Evolutionary conservation across 2,329 filamentous ascomycete species (phyloP).

Genomic region (Monilinia fructigena): DNA sequence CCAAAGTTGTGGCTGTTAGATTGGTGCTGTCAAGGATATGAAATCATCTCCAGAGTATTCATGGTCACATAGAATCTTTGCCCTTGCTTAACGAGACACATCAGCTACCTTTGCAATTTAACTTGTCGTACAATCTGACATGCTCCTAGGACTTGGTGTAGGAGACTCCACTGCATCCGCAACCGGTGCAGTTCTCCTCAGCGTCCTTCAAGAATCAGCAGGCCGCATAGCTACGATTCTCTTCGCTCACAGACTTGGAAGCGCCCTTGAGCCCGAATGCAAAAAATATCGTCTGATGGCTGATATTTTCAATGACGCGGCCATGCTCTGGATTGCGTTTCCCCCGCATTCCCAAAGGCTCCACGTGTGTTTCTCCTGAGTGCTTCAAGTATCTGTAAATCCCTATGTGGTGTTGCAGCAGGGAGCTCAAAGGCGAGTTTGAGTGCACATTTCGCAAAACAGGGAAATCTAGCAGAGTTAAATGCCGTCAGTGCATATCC

Average conservation of each 20-base stretch:
- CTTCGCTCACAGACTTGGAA: constrained; percentile 67
- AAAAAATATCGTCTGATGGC: constrained; percentile 70
- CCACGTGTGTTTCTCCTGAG: constrained; percentile 58
- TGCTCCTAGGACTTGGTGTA: constrained; percentile 58
- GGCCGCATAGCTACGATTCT: constrained; percentile 67
- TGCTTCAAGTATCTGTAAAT: constrained; percentile 58
- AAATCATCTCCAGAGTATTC: too few relatives aligned
- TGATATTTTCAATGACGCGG: constrained; percentile 69
- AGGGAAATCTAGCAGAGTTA: constrained; percentile 85
- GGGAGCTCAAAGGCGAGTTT: constrained; percentile 87
- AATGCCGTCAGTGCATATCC: constrained; percentile 64
- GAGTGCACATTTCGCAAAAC: constrained; percentile 85
- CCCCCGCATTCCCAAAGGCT: constrained; percentile 59
- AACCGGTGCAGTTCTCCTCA: constrained; percentile 63
- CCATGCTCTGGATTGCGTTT: constrained; percentile 70
- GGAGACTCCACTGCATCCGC: constrained; percentile 64
- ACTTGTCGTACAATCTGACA: neutral
- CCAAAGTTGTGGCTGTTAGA: too few relatives aligned
- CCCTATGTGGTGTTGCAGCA: constrained; percentile 84
- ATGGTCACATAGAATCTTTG: too few relatives aligned
- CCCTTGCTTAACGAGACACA: neutral
- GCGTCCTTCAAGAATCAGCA: constrained; percentile 63
- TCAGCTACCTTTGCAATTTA: neutral
- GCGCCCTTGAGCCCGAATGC: constrained; percentile 67
- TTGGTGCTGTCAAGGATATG: too few relatives aligned